Evolutionary conservation across 306 rosid species (phyloP), one percentile per base, ranked within the genome.

Genomic region (Sindora glabra): DNA sequence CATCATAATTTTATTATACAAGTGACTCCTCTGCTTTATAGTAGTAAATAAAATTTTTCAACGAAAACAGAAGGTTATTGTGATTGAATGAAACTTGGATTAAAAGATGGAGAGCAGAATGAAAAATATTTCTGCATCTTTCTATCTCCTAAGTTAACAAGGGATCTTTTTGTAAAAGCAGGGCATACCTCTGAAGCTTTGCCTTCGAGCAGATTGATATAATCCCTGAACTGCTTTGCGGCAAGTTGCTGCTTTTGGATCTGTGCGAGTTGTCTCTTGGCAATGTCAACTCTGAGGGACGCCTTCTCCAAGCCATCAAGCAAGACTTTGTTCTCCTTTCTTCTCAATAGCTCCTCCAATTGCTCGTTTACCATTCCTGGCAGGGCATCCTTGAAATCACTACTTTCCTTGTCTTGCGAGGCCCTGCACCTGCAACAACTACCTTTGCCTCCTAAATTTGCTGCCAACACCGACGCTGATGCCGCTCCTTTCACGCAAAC

Each of bases 261-360:
- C 69, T 73, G 68, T 14, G 81, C 95, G 6, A 89, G 83, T 50
- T 79, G 82, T 56, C 58, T 68, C 74, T 61, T 77, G 14, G 95
- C 85, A 51, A 40, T 74, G 68, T 86, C 91, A 33, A 89, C 95
- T 60, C 89, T 83, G 70, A 54, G 71, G 1, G 95, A 74, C 6
- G 96, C 96, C 75, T 73, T 66, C 71, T 83, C 87, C 73, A 89
- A 66, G 14, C 95, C 96, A 66, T 79, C 87, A 33, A 89, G 77
- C 76, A 89, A 71, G 56, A 7, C 65, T 68, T 39, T 79, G 79
- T 89, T 89, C 83, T 83, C 96, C 30, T 86, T 73, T 48, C 36
- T 81, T 27, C 74, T 77, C 71, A 86, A 37, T 12, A 86, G 79
- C 68, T 83, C 89, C 59, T 73, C 73, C 16, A 83, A 87, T 38